These are phyloP conservation scores for Ilyonectria sp. DNA, from an alignment of 2,329 filamentous ascomycete species.

Conservation along the genomic window DNA sequence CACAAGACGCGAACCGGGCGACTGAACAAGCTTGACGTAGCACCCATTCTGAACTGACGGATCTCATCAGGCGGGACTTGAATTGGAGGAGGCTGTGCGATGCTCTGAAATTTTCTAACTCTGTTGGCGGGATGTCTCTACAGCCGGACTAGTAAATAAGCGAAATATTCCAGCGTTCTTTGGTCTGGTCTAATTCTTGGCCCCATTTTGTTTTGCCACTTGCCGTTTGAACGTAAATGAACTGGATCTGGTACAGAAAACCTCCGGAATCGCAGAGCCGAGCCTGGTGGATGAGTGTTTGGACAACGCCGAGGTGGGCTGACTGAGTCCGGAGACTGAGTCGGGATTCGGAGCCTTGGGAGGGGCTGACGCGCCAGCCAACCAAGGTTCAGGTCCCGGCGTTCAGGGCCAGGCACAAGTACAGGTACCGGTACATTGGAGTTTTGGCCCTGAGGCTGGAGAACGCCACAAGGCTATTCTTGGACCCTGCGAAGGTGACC, in stretches of 20 bases:
- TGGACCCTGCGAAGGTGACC: slow-evolving; percentile 5
- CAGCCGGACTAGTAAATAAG: slow-evolving; percentile 45
- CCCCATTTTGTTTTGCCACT: not conserved
- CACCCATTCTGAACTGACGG: slow-evolving; percentile 16
- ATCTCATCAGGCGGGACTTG: slow-evolving; percentile 20
- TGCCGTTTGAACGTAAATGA: not conserved
- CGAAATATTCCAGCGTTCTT: slow-evolving; percentile 35
- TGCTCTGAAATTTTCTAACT: slow-evolving; percentile 39
- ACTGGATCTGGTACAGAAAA: not conserved
- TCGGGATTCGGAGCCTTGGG: not conserved
- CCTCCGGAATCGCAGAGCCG: not conserved
- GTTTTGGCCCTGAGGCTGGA: slow-evolving; percentile 28
- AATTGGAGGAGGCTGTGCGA: slow-evolving; percentile 31
- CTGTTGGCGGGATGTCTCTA: slow-evolving; percentile 39
- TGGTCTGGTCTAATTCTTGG: slow-evolving; percentile 3
- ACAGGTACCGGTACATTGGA: slow-evolving; percentile 32
- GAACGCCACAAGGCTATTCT: slow-evolving; percentile 26
- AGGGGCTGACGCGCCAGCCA: not conserved
- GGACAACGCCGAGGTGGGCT: not conserved
- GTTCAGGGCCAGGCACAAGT: slow-evolving; percentile 18
- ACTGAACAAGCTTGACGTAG: slow-evolving; percentile 28
- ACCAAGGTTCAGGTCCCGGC: not conserved
- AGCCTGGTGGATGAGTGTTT: not conserved
- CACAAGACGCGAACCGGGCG: slow-evolving; percentile 34
- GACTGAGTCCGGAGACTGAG: slow-evolving; percentile 5